phyloP scores from a whole-genome alignment of 1,284 basidiomycete genomes.

The Austroboletus novae-zelandiae region DNA sequence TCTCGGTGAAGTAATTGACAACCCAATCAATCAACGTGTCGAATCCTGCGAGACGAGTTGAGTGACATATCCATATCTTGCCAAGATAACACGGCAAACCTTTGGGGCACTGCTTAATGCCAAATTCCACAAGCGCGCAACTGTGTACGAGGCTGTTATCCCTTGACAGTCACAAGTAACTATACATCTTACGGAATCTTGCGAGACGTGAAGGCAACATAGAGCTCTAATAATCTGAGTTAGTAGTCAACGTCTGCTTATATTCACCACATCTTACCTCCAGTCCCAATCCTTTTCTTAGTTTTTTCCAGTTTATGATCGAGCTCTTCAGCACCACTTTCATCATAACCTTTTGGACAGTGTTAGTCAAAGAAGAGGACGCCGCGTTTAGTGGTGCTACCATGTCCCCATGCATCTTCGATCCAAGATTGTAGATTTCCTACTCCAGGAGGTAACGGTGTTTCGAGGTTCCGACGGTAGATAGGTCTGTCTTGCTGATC shows the following conservation, averaged over 20 bases:
- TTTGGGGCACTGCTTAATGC: slow-evolving; percentile 38
- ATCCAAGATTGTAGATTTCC: slow-evolving; percentile 75
- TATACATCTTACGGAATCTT: slow-evolving; percentile 69
- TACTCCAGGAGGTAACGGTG: slow-evolving; percentile 62
- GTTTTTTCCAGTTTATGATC: slow-evolving; percentile 58
- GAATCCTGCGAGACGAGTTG: slow-evolving; percentile 18
- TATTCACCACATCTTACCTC: slow-evolving; percentile 43
- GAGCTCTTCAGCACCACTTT: slow-evolving; percentile 61
- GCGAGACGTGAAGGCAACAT: slow-evolving; percentile 66
- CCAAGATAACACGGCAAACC: slow-evolving; percentile 31
- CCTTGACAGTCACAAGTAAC: neutral
- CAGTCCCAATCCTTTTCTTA: slow-evolving; percentile 77
- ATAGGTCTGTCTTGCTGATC: slow-evolving; percentile 56
- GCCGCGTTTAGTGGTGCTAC: slow-evolving; percentile 33
- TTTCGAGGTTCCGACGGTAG: slow-evolving; percentile 59
- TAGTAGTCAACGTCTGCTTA: neutral
- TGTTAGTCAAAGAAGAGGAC: neutral
- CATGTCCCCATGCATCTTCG: slow-evolving; percentile 74
- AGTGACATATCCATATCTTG: neutral
- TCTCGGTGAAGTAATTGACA: slow-evolving; percentile 58
- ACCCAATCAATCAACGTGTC: slow-evolving; percentile 62
- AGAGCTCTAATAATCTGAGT: slow-evolving; percentile 25
- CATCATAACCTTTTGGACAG: slow-evolving; percentile 62
- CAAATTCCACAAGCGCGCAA: slow-evolving; percentile 63
- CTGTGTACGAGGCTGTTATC: slow-evolving; percentile 34